Conservation (phyloP, 108 stramenopile species). For the Nitzschia inconspicua region DNA sequence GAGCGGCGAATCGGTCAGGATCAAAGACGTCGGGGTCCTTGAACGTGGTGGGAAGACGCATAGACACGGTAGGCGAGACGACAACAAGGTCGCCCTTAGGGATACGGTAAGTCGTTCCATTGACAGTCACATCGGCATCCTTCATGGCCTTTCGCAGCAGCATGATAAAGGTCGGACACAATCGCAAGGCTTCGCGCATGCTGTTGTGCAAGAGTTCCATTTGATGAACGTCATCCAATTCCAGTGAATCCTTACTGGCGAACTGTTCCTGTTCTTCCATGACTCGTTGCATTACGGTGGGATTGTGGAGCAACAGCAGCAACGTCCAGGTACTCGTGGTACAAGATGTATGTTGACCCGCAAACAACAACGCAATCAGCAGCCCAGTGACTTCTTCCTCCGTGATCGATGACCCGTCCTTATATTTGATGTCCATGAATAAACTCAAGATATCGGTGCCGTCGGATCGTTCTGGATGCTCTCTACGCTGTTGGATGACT, state of each 20-base stretch:
- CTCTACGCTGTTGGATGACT: slow-evolving; percentile 87
- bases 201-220: slow-evolving; percentile 92
- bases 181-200: slow-evolving; percentile 94
- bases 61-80: slow-evolving; percentile 90
- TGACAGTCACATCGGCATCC: slow-evolving; percentile 73
- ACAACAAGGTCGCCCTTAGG: slow-evolving; percentile 92
- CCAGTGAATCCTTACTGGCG: slow-evolving; percentile 26
- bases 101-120: slow-evolving; percentile 70
- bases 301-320: slow-evolving; percentile 84
- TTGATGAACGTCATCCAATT: slow-evolving; percentile 76
- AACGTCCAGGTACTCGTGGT: slow-evolving; percentile 97
- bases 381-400: slow-evolving; percentile 97
- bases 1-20: slow-evolving; percentile 94
- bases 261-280: slow-evolving; percentile 73
- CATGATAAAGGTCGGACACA: slow-evolving; percentile 98
- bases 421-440: slow-evolving; percentile 98
- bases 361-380: slow-evolving; percentile 97
- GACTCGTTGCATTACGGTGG: slow-evolving; percentile 72
- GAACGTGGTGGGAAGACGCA: slow-evolving; percentile 92
- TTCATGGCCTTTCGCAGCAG: slow-evolving; percentile 92
- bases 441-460: slow-evolving; percentile 94
- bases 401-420: slow-evolving; percentile 88
- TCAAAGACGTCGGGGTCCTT: slow-evolving; percentile 89
- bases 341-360: slow-evolving; percentile 98
- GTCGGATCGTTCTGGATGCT: slow-evolving; percentile 68